Evolutionary conservation across 179 eudicot species (phyloP), one percentile per base, ranked within the genome.

Genomic region (Spergularia azorica): DNA sequence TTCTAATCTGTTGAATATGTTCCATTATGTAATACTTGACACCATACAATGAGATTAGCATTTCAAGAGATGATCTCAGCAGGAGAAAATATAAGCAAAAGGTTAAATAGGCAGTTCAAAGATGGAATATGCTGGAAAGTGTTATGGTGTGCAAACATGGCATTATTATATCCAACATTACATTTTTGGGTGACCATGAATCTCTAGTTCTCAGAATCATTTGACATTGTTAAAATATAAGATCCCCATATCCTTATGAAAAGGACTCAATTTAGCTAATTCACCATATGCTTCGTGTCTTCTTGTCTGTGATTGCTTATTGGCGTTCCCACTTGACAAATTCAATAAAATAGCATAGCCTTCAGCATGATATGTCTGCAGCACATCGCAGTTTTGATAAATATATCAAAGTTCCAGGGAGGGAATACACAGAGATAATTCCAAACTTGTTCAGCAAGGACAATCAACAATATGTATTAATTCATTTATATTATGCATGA

Each of bases 161-260:
- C 10, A 76, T 76, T 58, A 63, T 70, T 51, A 55, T 12, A 51
- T 50, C 66, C 66, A 2, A 21, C n/a, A 54, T 13, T 36, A 59
- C 69, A 15, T 59, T 57, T 36, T 13, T 18, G 65, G 70, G 56
- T 67, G 67, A n/a, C 63, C 77, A 68, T 54, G 74, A 77, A 62
- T 63, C 67, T 36, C 59, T 55, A 18, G 36, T 12, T 77, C 9
- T 43, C 36, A 67, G 21, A 56, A 18, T 50, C 38, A 11, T 76
- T 32, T 55, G 50, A 56, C 56, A 52, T 74, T 50, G 17, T 51
- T 78, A 51, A 13, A 16, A 62, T 21, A 63, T 15, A 72, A 52
- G 75, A 75, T 71, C 80, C 77, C 57, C 63, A 81, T 61, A 81
- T 81, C 75, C n/a, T 54, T 15, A 48, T 18, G 15, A 52, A 62